Conservation (phyloP, 768 basidiomycete species). For the Galerina sulciceps region DNA sequence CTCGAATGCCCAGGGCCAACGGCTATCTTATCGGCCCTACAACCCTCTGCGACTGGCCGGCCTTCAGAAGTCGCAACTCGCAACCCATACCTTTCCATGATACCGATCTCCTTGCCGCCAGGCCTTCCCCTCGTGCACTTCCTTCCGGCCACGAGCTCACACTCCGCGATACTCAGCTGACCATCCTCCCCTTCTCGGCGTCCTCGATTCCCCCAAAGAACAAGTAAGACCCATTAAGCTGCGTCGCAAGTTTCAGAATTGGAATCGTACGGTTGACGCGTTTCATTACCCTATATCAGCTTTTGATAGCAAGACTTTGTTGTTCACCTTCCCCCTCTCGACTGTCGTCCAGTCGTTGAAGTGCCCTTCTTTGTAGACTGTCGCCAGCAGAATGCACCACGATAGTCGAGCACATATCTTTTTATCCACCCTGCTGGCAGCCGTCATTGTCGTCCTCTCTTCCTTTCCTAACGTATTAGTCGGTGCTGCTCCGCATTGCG, state of each 20-base stretch:
- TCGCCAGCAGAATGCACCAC: background rate
- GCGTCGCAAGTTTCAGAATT: background rate
- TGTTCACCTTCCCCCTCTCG: background rate
- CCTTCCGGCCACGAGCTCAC: background rate
- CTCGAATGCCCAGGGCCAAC: background rate
- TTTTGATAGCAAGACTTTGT: background rate
- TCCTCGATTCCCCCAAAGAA: no score
- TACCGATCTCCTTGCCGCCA: background rate
- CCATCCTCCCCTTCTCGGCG: no score
- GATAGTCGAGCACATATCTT: background rate
- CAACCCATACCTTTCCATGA: no score
- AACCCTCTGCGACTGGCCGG: no score
- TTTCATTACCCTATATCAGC: conserved; percentile 1
- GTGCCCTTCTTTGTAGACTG: background rate
- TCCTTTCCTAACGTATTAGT: background rate
- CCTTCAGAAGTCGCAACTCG: no score
- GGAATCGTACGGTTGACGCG: conserved; percentile 3
- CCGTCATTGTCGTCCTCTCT: conserved; percentile 17
- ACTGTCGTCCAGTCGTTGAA: background rate
- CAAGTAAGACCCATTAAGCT: no score
- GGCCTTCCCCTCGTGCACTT: conserved; percentile 1
- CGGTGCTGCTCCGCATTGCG: conserved; percentile 24
- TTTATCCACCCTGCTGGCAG: conserved; percentile 31
- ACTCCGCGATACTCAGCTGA: background rate
- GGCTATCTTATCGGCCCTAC: background rate